Evolutionary conservation across 495 filamentous ascomycete genomes (phyloP), one percentile per base, ranked within the genome.

Genomic region (Parmelia sp.): DNA sequence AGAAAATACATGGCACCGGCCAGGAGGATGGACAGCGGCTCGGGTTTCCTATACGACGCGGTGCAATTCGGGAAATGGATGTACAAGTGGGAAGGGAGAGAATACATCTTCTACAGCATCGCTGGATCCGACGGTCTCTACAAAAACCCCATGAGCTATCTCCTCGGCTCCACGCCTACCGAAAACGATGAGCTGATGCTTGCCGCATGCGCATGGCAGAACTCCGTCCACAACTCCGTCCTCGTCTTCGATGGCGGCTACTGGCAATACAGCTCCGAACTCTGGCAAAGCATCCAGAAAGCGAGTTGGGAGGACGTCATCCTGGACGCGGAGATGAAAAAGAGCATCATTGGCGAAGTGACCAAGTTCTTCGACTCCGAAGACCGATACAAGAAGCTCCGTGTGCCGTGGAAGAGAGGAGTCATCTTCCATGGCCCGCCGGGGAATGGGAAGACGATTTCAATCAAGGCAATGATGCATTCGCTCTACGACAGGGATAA

Each of bases 401-500:
- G 74, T 5, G 76, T 80, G 4, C 77, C 78, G 2, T 80, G 78
- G 78, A 80, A 80, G 60, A 62, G 67, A 25, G 67, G 67, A 1
- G 40, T 69, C 1, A 69, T 69, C 6, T 66, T 58, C 23, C 57
- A 69, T 51, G 67, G 67, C 23, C 67, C 64, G 4, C 67, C 67
- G 3, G 67, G 66, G 11, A 88, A 87, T 65, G 86, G 86, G 8
- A 89, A 89, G 74, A 88, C 86, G n/a, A 83, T 88, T 66, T 82
- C 78, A 40, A 85, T 88, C 73, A 88, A 88, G 75, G 86, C 86
- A 15, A 78, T 84, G 53, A 88, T 88, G 82, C 78, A 84, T 67
- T 78, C 76, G 49, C 72, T 88, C 27, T 66, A 60, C 25, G 76
- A 78, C 21, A 73, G 76, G 55, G 40, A 56, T 11, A 57, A 69